phyloP scores from a whole-genome alignment of 331 rosid genomes.

The Stylosanthes scabra region DNA sequence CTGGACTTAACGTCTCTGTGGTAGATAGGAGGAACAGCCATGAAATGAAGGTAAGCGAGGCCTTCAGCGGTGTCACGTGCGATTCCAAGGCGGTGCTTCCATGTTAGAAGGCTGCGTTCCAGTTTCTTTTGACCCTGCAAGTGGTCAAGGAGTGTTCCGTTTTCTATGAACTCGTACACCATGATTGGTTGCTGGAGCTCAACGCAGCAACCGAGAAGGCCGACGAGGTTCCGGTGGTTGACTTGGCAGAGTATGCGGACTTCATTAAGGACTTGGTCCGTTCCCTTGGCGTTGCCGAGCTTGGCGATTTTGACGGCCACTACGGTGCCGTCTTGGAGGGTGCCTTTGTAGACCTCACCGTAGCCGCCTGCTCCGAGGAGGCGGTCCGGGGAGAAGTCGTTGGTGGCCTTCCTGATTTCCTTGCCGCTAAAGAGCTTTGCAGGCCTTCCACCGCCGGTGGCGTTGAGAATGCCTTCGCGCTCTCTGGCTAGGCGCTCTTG shows the following conservation, averaged over 20 bases:
- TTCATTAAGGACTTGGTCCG: constrained; percentile 82
- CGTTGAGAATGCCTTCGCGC: constrained; percentile 77
- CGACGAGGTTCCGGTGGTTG: constrained; percentile 81
- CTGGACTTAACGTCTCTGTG: constrained; percentile 92
- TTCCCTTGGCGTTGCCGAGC: constrained; percentile 84
- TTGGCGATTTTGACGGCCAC: constrained; percentile 85
- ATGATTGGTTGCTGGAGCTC: constrained; percentile 80
- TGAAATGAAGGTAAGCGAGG: constrained; percentile 80
- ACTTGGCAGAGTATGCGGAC: constrained; percentile 90
- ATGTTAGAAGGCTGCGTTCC: constrained; percentile 38
- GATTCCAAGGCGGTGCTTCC: constrained; percentile 67
- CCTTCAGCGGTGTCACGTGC: constrained; percentile 76
- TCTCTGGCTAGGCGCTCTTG: constrained; percentile 69
- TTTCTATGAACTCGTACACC: constrained; percentile 85
- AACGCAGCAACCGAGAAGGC: constrained; percentile 76
- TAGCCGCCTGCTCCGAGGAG: constrained; percentile 80
- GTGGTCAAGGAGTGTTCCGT: constrained; percentile 74
- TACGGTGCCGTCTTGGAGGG: constrained; percentile 63
- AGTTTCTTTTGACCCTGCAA: constrained; percentile 46
- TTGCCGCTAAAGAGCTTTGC: constrained; percentile 80
- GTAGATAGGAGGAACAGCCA: constrained; percentile 81
- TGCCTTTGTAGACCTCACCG: constrained; percentile 84
- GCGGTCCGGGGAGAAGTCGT: constrained; percentile 66
- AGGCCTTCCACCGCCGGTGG: constrained; percentile 62
- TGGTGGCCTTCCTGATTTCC: constrained; percentile 76